Conservation (phyloP, 2,329 filamentous ascomycete species). For the Dendryphion nanum region DNA sequence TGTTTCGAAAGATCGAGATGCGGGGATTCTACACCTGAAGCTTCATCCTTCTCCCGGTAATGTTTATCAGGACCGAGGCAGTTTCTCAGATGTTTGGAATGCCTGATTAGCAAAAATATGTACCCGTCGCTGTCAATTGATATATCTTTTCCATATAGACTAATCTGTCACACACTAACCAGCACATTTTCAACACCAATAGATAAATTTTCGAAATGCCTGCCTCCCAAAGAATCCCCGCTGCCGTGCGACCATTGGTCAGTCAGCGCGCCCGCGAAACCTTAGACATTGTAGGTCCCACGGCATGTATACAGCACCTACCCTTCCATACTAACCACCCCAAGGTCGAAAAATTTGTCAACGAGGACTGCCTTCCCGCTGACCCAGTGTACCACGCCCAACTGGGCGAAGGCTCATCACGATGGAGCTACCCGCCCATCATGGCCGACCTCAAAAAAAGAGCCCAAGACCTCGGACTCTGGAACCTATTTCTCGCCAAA, state of each 20-base stretch:
- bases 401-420: conserved; percentile 66
- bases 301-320: not conserved
- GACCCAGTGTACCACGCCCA: conserved; percentile 77
- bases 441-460: conserved; percentile 85
- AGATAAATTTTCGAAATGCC: no score
- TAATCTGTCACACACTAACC: no score
- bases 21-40: no score
- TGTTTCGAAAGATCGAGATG: no score
- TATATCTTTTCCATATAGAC: no score
- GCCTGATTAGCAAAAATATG: no score
- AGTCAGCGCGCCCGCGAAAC: conserved; percentile 80
- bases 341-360: conserved; percentile 85
- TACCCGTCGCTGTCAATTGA: no score
- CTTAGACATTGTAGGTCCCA: conserved; percentile 62
- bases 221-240: conserved; percentile 56
- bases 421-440: conserved; percentile 79
- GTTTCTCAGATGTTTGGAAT: no score
- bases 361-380: conserved; percentile 75
- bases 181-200: no score
- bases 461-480: conserved; percentile 77
- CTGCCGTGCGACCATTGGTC: conserved; percentile 60
- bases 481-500: conserved; percentile 96
- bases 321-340: not conserved
- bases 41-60: no score
- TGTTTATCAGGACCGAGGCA: no score